phyloP scores from a whole-genome alignment of 306 rosid genomes.

The Betula pendula region DNA sequence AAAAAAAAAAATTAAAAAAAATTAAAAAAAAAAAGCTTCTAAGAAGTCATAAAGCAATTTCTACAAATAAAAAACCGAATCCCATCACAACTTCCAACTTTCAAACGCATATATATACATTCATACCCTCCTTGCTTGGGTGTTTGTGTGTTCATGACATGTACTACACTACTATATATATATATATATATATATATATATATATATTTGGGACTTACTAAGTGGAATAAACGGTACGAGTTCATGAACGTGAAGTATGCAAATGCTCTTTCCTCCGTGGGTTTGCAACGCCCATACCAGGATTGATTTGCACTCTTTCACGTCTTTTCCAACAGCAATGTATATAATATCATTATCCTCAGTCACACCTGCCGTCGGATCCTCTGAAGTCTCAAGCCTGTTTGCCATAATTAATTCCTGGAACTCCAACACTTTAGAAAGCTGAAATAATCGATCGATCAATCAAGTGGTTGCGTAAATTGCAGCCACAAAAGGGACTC shows the following conservation, averaged over 20 bases:
- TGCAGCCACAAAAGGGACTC: constrained; percentile 3
- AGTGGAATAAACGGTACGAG: constrained; percentile 66
- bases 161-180: no score
- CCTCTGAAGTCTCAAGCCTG: no score
- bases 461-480: constrained; percentile 31
- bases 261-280: constrained; percentile 70
- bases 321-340: constrained; percentile 67
- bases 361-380: constrained; percentile 1
- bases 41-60: no score
- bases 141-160: no score
- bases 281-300: constrained; percentile 70
- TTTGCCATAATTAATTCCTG: constrained; percentile 41
- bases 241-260: constrained; percentile 62
- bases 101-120: no score
- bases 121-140: no score
- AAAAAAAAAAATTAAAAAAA: no score
- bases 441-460: no score
- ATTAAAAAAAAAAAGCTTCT: no score
- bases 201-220: constrained; percentile 62
- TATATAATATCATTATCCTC: constrained; percentile 57
- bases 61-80: no score
- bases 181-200: no score
- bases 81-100: no score
- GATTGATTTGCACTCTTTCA: constrained; percentile 57
- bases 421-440: constrained; percentile 40